phyloP scores from a whole-genome alignment of 1,139 yeast genomes.

The Pichia sp. region DNA sequence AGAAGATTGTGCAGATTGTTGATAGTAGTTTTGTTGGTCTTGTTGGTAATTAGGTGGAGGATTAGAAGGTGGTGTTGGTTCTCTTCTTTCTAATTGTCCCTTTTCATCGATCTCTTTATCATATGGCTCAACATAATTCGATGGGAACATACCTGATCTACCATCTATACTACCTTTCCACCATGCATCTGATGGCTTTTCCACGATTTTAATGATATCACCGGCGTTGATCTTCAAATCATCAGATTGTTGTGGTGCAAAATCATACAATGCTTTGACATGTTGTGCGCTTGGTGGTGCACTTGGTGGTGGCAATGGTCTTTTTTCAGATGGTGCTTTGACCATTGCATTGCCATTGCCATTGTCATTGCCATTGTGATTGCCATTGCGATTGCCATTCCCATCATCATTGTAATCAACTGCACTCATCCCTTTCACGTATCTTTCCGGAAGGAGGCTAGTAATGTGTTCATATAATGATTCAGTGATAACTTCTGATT shows the following conservation, averaged over 20 bases:
- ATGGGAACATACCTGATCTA: conserved; percentile 77
- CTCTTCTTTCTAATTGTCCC: background rate
- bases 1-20: conserved; percentile 5
- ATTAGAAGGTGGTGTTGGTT: background rate
- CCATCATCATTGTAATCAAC: conserved; percentile 31
- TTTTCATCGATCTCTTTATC: background rate
- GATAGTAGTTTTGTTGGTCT: conserved; percentile 13
- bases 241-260: conserved; percentile 25
- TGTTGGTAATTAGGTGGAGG: conserved; percentile 12
- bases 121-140: conserved; percentile 58
- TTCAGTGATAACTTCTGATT: conserved; percentile 67
- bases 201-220: conserved; percentile 60
- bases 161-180: conserved; percentile 68
- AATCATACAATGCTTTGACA: conserved; percentile 14
- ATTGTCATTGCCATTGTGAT: no score
- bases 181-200: conserved; percentile 82
- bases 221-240: conserved; percentile 50
- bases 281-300: no score
- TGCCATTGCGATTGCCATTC: no score
- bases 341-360: no score
- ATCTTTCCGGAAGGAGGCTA: conserved; percentile 52
- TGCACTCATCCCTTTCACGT: conserved; percentile 49
- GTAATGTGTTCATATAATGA: conserved; percentile 48
- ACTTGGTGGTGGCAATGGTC: background rate
- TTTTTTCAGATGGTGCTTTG: no score